Percentiles rank a stretch among this genome's conserved stretches.
Evolutionary conservation across 2,329 filamentous ascomycete genomes (phyloP).

Genomic region (Xylariales sp.): DNA sequence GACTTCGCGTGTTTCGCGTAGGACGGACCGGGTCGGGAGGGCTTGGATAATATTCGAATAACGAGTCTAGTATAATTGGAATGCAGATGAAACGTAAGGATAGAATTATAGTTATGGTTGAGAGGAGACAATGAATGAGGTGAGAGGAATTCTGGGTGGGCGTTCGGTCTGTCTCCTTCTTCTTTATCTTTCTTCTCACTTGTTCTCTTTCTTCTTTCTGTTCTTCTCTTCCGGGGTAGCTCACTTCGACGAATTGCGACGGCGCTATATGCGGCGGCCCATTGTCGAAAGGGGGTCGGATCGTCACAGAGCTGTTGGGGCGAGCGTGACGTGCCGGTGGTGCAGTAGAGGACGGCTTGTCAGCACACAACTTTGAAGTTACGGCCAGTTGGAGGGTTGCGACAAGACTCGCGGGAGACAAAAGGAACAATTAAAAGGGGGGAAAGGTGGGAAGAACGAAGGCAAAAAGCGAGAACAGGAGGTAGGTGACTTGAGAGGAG

Average conservation of each 20-base stretch:
- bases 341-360: constrained; percentile 31
- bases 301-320: constrained; percentile 41
- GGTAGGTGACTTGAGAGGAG: constrained; percentile 35
- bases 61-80: constrained; percentile 38
- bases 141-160: constrained; percentile 13
- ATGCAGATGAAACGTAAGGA: constrained; percentile 26
- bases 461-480: constrained; percentile 36
- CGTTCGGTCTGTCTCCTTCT: constrained; percentile 24
- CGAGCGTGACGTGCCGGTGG: constrained; percentile 30
- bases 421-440: constrained; percentile 37
- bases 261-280: constrained; percentile 48
- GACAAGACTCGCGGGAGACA: constrained; percentile 36
- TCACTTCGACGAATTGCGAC: constrained; percentile 47
- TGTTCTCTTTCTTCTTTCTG: constrained; percentile 25
- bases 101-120: constrained; percentile 28
- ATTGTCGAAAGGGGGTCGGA: constrained; percentile 44
- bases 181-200: constrained; percentile 21
- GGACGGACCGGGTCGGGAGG: constrained; percentile 25
- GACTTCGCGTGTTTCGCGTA: constrained; percentile 36
- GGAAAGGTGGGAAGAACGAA: constrained; percentile 35
- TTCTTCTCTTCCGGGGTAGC: constrained; percentile 34
- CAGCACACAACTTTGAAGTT: constrained; percentile 31
- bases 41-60: constrained; percentile 32
- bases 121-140: constrained; percentile 13
- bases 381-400: constrained; percentile 33